Percentiles rank a stretch among this genome's conserved stretches.
These are phyloP conservation scores for Vachellia pachyceras DNA, from an alignment of 306 rosid genomes.

Conservation along the genomic window DNA sequence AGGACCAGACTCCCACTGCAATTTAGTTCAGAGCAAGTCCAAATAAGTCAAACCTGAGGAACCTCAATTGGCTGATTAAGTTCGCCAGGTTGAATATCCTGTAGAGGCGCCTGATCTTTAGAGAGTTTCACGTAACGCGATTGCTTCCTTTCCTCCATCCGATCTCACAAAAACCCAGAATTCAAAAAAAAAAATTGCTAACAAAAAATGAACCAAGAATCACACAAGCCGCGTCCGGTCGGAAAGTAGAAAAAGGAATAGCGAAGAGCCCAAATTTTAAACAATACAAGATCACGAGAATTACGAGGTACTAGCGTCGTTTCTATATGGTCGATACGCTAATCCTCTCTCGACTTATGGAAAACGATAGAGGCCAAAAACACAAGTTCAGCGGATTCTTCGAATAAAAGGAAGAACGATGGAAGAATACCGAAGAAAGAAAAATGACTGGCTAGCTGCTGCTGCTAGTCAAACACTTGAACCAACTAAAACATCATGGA, in stretches of 20 bases:
- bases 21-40: not conserved
- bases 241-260: conserved; percentile 15
- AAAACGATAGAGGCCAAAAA: not conserved
- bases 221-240: conserved; percentile 22
- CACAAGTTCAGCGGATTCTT: not conserved
- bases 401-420: not conserved
- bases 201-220: conserved; percentile 3
- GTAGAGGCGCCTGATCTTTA: conserved; percentile 75
- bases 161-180: conserved; percentile 28
- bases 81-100: conserved; percentile 92
- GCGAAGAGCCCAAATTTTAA: not conserved
- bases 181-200: not conserved
- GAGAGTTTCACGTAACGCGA: conserved; percentile 89
- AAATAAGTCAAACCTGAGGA: conserved; percentile 72
- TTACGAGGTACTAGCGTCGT: not conserved
- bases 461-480: too few species aligned
- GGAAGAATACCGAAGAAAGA: too few species aligned
- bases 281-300: conserved; percentile 17
- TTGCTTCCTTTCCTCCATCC: conserved; percentile 78
- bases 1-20: not conserved
- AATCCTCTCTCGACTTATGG: not conserved
- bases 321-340: not conserved
- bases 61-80: conserved; percentile 94
- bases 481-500: too few species aligned
- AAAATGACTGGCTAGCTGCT: too few species aligned